Evolutionary conservation across 2,329 filamentous ascomycete species (phyloP).

Genomic region (Onygena corvina): DNA sequence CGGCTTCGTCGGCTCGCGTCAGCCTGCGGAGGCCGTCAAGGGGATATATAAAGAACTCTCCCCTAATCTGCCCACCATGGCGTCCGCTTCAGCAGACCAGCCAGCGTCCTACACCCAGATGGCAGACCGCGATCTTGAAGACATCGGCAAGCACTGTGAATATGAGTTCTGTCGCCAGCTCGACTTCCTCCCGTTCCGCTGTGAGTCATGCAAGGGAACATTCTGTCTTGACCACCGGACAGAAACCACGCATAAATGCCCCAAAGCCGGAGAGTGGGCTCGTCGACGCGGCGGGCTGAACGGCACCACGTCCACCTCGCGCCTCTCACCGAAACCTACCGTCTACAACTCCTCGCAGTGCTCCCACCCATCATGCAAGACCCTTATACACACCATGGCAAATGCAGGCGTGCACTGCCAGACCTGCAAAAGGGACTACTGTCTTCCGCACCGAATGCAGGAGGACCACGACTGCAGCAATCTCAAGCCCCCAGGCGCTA

Average conservation of each 20-base stretch:
- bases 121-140: slow-evolving; percentile 59
- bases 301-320: slow-evolving; percentile 18
- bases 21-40: not conserved
- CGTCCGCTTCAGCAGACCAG: slow-evolving; percentile 7
- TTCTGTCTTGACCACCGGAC: slow-evolving; percentile 91
- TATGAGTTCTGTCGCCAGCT: slow-evolving; percentile 84
- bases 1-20: not conserved
- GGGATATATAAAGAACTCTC: not conserved
- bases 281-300: slow-evolving; percentile 32
- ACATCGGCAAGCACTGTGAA: slow-evolving; percentile 85
- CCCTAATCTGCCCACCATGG: slow-evolving; percentile 7
- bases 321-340: slow-evolving; percentile 38
- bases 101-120: slow-evolving; percentile 29
- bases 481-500: slow-evolving; percentile 49
- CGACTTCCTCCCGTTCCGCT: slow-evolving; percentile 89
- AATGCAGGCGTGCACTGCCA: slow-evolving; percentile 41
- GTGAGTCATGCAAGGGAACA: slow-evolving; percentile 71
- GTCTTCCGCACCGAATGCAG: slow-evolving; percentile 40
- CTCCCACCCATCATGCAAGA: slow-evolving; percentile 39
- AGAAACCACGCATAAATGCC: slow-evolving; percentile 65
- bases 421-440: slow-evolving; percentile 40
- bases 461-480: slow-evolving; percentile 74
- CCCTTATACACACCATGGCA: slow-evolving; percentile 40
- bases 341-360: slow-evolving; percentile 45
- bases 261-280: slow-evolving; percentile 50